Evolutionary conservation across 75 land plant species (phyloP).

Genomic region (Sequoia sempervirens): DNA sequence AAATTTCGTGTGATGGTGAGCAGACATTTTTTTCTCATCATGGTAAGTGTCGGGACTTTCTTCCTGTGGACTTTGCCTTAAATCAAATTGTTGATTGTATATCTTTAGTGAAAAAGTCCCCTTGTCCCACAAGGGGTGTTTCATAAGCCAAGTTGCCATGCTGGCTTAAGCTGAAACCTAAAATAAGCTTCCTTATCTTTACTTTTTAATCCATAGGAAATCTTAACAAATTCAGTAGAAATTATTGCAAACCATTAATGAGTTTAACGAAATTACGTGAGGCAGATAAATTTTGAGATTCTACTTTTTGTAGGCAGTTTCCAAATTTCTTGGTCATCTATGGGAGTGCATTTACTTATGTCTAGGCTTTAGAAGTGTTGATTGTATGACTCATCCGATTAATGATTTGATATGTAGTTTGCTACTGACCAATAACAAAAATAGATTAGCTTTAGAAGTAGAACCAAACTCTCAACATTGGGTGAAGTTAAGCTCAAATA

Average conservation of each 20-base stretch:
- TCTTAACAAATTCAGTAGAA: background rate
- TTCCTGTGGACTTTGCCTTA: background rate
- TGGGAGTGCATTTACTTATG: background rate
- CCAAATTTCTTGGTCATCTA: background rate
- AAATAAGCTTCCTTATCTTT: background rate
- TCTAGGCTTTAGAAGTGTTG: background rate
- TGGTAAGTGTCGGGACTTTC: background rate
- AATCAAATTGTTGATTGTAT: no score
- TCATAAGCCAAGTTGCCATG: background rate
- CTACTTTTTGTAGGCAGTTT: background rate
- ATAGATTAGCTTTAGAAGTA: background rate
- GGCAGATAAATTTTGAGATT: background rate
- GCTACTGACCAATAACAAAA: background rate
- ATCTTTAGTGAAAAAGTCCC: no score
- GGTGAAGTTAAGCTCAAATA: background rate
- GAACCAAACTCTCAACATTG: background rate
- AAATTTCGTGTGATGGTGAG: background rate
- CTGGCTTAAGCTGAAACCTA: background rate
- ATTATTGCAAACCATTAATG: background rate
- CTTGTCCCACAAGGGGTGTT: background rate
- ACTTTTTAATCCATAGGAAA: background rate
- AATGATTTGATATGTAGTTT: background rate
- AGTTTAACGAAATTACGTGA: background rate
- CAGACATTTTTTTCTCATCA: background rate
- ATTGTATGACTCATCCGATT: background rate